Percentiles rank a stretch among this genome's conserved stretches.
Evolutionary conservation across 139 green algal species (phyloP).

Genomic region (Diplosphaera chodatii): DNA sequence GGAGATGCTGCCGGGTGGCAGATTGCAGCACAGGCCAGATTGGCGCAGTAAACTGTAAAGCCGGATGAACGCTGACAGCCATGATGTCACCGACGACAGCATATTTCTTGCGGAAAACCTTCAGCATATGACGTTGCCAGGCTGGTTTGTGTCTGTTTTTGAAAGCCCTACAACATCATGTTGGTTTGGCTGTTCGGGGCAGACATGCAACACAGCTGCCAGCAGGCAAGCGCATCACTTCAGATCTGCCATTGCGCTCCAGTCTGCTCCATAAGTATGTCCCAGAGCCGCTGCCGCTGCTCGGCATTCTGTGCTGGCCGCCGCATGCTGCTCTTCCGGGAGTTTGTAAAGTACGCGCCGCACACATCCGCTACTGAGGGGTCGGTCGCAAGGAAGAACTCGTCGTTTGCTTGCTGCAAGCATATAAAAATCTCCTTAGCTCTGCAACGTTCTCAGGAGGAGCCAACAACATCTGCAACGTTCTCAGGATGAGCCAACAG

Average conservation of each 20-base stretch:
- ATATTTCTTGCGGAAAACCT: no score
- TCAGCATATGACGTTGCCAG: no score
- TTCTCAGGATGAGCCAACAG: no score
- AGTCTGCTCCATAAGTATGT: constrained; percentile 33
- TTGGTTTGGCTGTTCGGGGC: no score
- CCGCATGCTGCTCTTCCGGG: not conserved
- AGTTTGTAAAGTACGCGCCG: constrained; percentile 50
- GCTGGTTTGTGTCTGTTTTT: no score
- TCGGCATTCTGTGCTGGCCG: not conserved
- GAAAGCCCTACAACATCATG: no score
- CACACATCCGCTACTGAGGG: constrained; percentile 7
- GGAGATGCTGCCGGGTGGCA: constrained; percentile 31
- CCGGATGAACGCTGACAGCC: no score
- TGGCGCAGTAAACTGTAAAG: not conserved
- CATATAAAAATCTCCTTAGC: not conserved
- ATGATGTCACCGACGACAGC: no score
- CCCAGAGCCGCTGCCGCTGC: constrained; percentile 19
- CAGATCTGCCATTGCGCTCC: constrained; percentile 15
- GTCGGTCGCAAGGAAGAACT: constrained; percentile 36
- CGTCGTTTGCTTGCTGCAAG: constrained; percentile 37
- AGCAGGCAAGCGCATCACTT: no score
- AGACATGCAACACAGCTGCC: no score
- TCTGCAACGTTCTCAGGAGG: not conserved
- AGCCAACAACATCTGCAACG: no score
- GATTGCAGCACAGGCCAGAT: constrained; percentile 1